Evolutionary conservation across 768 basidiomycete species (phyloP), one percentile per base, ranked within the genome.

Genomic region (Cantharellus cinnabarinus): DNA sequence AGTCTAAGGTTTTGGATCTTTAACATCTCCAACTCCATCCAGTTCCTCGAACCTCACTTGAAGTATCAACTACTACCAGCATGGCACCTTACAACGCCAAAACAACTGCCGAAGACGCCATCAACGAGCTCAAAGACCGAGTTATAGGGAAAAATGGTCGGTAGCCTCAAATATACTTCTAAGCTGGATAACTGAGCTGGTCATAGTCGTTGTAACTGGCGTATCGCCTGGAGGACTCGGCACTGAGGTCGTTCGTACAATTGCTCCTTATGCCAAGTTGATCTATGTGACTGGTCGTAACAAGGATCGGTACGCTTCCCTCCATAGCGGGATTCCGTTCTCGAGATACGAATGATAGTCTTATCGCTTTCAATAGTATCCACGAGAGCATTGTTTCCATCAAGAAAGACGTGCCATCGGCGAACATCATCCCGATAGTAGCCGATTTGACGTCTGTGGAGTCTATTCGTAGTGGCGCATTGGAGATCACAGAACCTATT

Each of bases 401-500:
- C 58, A 20, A 55, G 40, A 54, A 56, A n/a, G 60, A 63, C 2
- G 50, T 51, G 7, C 60, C 63, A 2, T 34, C 10, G 2, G 60
- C 62, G 2, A 61, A 63, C 37, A 34, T 61, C 1, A 42, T 58
- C 4, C 7, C 38, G 3, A 34, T 64, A 1, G 50, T 63, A 40
- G 50, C 63, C 20, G 63, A 64, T 41, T 41, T 64, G 10, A 44
- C 55, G 15, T 56, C 57, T 1, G 57, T 59, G 35, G 58, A 42
- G 4, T 37, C 58, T 15, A 41, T 57, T 7, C 53, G 56, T 10
- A 56, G 42, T 4, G 64, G 60, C 14, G 64, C 60, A 0, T 50
- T 50, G 3, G 59, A 63, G 29, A 59, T 64, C 10, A 2, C 50
- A 5, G 58, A 62, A 40, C 60, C 60, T 7, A 60, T 63, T 58